Evolutionary conservation across 192 early-diverging fungal genomes (phyloP).

Genomic region (Geosiphon pyriformis): DNA sequence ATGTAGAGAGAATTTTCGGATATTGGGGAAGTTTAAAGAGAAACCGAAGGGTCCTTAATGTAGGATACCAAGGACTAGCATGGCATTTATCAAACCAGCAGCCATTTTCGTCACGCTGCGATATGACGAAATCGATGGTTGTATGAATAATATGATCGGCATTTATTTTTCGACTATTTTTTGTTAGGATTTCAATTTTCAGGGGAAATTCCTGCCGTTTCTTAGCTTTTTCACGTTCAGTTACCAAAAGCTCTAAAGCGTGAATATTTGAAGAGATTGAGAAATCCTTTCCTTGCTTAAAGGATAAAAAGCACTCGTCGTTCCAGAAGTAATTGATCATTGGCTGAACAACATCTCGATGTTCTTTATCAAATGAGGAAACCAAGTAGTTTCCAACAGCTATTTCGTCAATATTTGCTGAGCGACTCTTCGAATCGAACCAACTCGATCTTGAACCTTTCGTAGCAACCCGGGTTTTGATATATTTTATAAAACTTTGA

Average conservation of each 20-base stretch:
- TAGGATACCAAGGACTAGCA: neutral
- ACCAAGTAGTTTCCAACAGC: neutral
- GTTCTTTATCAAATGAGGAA: neutral
- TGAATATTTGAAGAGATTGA: slow-evolving; percentile 7
- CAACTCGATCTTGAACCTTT: neutral
- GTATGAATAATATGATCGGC: neutral
- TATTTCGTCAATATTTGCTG: neutral
- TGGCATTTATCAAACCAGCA: slow-evolving; percentile 16
- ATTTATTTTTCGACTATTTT: neutral
- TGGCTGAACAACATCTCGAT: neutral
- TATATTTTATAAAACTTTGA: neutral
- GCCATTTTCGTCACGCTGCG: neutral
- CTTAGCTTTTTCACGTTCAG: neutral
- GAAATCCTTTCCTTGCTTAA: neutral
- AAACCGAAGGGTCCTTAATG: neutral
- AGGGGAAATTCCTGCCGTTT: neutral
- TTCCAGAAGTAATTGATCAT: neutral
- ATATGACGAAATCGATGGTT: neutral
- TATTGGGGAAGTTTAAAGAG: neutral
- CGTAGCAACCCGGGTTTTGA: neutral
- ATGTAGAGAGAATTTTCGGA: neutral
- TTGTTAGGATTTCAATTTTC: neutral
- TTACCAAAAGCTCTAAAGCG: neutral
- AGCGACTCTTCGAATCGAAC: slow-evolving; percentile 10
- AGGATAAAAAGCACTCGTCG: slow-evolving; percentile 1